Percentiles rank a stretch among this genome's conserved stretches.
phyloP scores from a whole-genome alignment of 768 basidiomycete species.

The Boletellus emodensis region DNA sequence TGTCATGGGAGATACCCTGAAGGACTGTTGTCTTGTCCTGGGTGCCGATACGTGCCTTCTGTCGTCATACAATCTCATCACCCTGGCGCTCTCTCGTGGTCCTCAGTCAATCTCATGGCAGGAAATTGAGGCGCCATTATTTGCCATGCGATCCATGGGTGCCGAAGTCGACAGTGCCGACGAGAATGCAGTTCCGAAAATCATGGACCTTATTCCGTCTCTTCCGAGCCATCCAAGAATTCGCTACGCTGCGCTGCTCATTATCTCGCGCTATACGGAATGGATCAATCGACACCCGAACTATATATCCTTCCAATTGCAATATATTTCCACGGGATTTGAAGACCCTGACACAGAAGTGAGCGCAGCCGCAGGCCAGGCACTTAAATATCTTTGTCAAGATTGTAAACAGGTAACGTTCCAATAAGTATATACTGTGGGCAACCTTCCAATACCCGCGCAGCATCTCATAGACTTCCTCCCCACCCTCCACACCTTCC shows the following conservation, averaged over 20 bases:
- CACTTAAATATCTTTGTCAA: slow-evolving; percentile 93
- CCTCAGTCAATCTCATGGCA: slow-evolving; percentile 76
- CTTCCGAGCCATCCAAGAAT: slow-evolving; percentile 88
- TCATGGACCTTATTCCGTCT: slow-evolving; percentile 90
- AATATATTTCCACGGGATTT: slow-evolving; percentile 91
- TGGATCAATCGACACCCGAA: slow-evolving; percentile 91
- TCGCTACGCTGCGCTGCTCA: slow-evolving; percentile 91
- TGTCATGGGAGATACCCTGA: slow-evolving; percentile 98
- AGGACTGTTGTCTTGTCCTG: slow-evolving; percentile 95
- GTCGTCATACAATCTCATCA: slow-evolving; percentile 78
- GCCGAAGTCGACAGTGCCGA: slow-evolving; percentile 85
- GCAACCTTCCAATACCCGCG: slow-evolving; percentile 1
- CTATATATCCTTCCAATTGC: slow-evolving; percentile 80
- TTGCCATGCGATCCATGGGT: slow-evolving; percentile 98
- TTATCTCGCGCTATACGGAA: slow-evolving; percentile 93
- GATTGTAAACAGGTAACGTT: slow-evolving; percentile 79
- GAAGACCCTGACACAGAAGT: slow-evolving; percentile 78
- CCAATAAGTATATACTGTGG: slow-evolving; percentile 3
- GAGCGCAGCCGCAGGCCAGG: slow-evolving; percentile 90
- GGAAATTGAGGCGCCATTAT: slow-evolving; percentile 94
- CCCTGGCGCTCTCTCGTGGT: slow-evolving; percentile 60
- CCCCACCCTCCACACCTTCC: slow-evolving; percentile 86
- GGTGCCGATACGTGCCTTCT: slow-evolving; percentile 81
- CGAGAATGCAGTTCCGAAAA: slow-evolving; percentile 85
- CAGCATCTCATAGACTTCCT: slow-evolving; percentile 91